phyloP scores from a whole-genome alignment of 208 protist species.

The Phytomonas sp. region DNA sequence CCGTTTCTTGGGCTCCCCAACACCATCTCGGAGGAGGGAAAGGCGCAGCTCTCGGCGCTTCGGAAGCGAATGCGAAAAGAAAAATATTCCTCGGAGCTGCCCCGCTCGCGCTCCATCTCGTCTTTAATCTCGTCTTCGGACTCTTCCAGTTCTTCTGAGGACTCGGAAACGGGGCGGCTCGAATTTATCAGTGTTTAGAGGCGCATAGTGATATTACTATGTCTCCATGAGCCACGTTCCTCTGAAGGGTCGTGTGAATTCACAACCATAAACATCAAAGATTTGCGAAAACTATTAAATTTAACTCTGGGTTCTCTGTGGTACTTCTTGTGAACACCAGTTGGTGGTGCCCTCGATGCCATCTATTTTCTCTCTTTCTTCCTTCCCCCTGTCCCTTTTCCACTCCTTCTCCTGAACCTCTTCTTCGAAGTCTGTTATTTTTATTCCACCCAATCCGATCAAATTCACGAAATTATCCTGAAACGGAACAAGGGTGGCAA shows the following conservation, averaged over 20 bases:
- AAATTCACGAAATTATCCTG: not conserved
- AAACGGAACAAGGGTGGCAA: not conserved
- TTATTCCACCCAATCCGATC: not conserved
- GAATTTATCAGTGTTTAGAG: not conserved
- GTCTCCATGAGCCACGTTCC: not conserved
- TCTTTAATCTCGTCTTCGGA: not conserved
- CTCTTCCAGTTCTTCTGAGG: not conserved
- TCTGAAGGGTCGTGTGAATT: not conserved
- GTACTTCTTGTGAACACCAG: not conserved
- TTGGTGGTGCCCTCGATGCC: not conserved
- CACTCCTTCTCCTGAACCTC: not conserved
- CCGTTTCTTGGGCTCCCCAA: conserved; percentile 60
- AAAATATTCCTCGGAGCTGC: not conserved
- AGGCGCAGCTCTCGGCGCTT: conserved; percentile 42
- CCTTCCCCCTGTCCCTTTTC: not conserved
- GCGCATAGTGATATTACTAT: not conserved
- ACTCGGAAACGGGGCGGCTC: not conserved
- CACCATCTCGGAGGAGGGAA: conserved; percentile 46
- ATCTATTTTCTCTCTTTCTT: conserved; percentile 9
- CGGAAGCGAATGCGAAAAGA: conserved; percentile 51
- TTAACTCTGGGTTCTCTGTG: not conserved
- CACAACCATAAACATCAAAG: not conserved
- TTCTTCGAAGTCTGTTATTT: not conserved
- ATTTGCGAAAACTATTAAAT: not conserved
- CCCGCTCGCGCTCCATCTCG: not conserved